Base-by-base conservation (phyloP, 352 stramenopile genomes). In the Paralagenidium karlingii region DNA sequence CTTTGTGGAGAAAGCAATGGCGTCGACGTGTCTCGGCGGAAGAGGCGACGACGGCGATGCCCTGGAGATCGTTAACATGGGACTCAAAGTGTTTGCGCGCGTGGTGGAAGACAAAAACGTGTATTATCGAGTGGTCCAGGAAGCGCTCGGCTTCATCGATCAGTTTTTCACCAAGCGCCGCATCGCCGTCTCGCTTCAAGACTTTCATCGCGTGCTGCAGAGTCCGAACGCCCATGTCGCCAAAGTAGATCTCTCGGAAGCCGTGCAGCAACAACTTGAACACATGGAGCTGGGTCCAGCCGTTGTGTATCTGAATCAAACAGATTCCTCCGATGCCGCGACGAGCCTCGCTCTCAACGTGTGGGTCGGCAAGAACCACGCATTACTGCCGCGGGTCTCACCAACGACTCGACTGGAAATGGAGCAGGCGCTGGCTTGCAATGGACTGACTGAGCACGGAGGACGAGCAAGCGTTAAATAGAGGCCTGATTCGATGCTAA, bases 21-120 rank as follows among this genome's bases (percentile, higher is more conserved):
- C 60, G 2, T 43, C 60, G 8, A 55, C 60, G 6, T 90, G 77
- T 42, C 52, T 90, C 3, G 60, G 57, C 15, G n/a, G n/a, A n/a
- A n/a, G 7, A 36, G 77, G 74, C 28, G 69, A 86, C 40, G 69
- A 69, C 8, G 58, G 87, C 26, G 61, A 82, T 34, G 68, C 79
- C 58, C 31, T 26, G 3, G n/a, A 94, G 69, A 84, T 96, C 45
- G 75, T 96, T n/a, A 92, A 95, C 52, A 94, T 82, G 32, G 86
- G 86, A 5, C 73, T 95, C 39, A 88, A 89, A 45, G 70, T 92
- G 3, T 95, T 95, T 41, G 74, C 76, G 11, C 94, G 92, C 37
- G 53, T 77, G 24, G 76, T 58, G 2, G 66, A 83, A 21, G 48
- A 57, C 15, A 64, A 67, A 3, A 63, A 86, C 36, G 68, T 68